Conservation (phyloP, 257 asterid species). For the Penstemon davidsonii region DNA sequence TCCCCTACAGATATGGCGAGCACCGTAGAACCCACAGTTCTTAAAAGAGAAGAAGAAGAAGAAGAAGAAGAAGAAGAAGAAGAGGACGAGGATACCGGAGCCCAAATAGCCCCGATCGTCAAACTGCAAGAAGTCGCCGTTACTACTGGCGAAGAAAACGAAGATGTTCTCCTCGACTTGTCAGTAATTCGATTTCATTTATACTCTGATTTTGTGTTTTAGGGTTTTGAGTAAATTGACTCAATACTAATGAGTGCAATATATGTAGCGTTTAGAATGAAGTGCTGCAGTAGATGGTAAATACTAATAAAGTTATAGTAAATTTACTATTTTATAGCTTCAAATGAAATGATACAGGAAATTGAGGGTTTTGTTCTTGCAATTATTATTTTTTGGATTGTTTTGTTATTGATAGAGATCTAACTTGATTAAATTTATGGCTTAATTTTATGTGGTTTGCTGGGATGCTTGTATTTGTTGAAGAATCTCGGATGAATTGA, state of each 20-base stretch:
- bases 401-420: too few relatives aligned
- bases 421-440: neutral
- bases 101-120: slow-evolving; percentile 66
- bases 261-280: neutral
- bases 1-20: slow-evolving; percentile 44
- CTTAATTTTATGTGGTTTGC: too few relatives aligned
- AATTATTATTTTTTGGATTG: too few relatives aligned
- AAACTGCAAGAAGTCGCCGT: slow-evolving; percentile 56
- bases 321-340: too few relatives aligned
- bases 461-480: too few relatives aligned
- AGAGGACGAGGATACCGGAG: slow-evolving; percentile 73
- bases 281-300: neutral
- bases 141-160: slow-evolving; percentile 64
- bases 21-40: slow-evolving; percentile 39
- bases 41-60: slow-evolving; percentile 42
- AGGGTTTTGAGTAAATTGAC: too few relatives aligned
- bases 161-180: slow-evolving; percentile 54
- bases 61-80: slow-evolving; percentile 58
- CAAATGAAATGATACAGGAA: too few relatives aligned
- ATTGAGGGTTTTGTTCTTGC: neutral
- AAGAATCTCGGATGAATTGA: too few relatives aligned
- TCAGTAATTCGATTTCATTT: slow-evolving; percentile 11
- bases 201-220: neutral
- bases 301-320: too few relatives aligned
- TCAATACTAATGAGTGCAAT: neutral